phyloP scores from a whole-genome alignment of 371 early-diverging fungal species.

The Sporodiniella umbellata region DNA sequence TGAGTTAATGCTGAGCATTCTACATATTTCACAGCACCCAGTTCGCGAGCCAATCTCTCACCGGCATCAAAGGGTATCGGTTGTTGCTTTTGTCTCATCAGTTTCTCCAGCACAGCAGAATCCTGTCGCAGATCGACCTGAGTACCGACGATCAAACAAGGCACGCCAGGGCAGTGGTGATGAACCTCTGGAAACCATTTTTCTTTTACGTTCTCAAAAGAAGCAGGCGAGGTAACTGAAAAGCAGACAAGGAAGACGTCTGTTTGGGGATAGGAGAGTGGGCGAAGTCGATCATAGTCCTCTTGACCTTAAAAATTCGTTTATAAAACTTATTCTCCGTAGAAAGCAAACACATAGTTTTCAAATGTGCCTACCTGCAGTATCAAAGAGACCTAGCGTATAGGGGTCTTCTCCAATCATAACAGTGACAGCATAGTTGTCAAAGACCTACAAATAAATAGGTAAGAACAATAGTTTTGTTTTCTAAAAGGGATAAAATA shows the following conservation, averaged over 20 bases:
- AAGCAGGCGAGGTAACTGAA: conserved; percentile 92
- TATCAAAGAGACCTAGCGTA: conserved; percentile 94
- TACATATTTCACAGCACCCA: conserved; percentile 94
- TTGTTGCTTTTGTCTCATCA: conserved; percentile 79
- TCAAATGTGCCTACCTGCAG: too few species aligned
- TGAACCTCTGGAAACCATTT: conserved; percentile 93
- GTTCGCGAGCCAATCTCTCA: conserved; percentile 81
- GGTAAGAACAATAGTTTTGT: not conserved
- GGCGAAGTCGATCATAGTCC: conserved; percentile 97
- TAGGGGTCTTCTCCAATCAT: conserved; percentile 94
- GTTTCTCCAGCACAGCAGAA: conserved; percentile 72
- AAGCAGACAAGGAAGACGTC: conserved; percentile 96
- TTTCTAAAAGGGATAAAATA: not conserved
- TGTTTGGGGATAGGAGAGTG: conserved; percentile 92
- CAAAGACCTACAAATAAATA: conserved; percentile 74
- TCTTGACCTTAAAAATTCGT: too few species aligned
- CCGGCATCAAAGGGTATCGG: conserved; percentile 84
- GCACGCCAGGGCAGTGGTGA: conserved; percentile 97
- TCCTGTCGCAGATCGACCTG: conserved; percentile 96
- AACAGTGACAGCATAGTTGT: conserved; percentile 98
- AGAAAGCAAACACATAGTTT: too few species aligned
- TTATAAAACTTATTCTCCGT: too few species aligned
- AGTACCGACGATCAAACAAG: conserved; percentile 95
- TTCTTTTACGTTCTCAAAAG: conserved; percentile 88
- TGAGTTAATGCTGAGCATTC: conserved; percentile 98